Evolutionary conservation across 768 basidiomycete genomes (phyloP).

Genomic region (Lactifluus pinguis): DNA sequence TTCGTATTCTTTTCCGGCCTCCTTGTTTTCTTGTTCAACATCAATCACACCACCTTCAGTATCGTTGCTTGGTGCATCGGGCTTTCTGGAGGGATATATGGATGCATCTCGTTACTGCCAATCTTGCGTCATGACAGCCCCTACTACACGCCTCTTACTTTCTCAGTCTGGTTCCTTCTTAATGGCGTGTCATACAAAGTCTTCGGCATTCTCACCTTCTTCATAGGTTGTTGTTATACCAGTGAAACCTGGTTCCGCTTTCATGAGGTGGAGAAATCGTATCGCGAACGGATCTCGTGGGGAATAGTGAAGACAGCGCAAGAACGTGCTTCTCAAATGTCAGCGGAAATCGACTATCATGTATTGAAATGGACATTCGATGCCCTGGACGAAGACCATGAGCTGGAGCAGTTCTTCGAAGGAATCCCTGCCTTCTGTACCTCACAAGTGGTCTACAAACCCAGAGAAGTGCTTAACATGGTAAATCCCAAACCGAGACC

Average conservation of each 20-base stretch:
- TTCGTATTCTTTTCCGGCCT: not conserved
- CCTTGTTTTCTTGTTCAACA: not conserved
- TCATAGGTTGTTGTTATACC: too few species aligned
- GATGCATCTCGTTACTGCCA: not conserved
- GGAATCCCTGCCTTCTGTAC: too few species aligned
- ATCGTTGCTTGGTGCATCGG: not conserved
- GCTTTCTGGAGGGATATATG: not conserved
- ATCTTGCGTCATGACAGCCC: not conserved
- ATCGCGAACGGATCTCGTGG: not conserved
- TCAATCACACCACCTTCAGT: not conserved
- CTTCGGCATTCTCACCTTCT: not conserved
- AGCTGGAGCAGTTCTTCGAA: not conserved
- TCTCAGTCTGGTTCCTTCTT: not conserved
- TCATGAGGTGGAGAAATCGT: not conserved
- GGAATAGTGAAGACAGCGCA: not conserved
- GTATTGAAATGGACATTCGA: not conserved
- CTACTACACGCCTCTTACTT: too few species aligned
- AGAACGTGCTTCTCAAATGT: not conserved
- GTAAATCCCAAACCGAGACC: too few species aligned
- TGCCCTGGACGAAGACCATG: not conserved
- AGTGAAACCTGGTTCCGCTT: too few species aligned
- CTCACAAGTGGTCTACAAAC: not conserved
- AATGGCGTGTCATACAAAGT: not conserved
- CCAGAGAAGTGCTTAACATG: not conserved
- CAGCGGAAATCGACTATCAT: not conserved